These are phyloP conservation scores for Rubia yunnanensis DNA, from an alignment of 257 asterid genomes.

Conservation along the genomic window DNA sequence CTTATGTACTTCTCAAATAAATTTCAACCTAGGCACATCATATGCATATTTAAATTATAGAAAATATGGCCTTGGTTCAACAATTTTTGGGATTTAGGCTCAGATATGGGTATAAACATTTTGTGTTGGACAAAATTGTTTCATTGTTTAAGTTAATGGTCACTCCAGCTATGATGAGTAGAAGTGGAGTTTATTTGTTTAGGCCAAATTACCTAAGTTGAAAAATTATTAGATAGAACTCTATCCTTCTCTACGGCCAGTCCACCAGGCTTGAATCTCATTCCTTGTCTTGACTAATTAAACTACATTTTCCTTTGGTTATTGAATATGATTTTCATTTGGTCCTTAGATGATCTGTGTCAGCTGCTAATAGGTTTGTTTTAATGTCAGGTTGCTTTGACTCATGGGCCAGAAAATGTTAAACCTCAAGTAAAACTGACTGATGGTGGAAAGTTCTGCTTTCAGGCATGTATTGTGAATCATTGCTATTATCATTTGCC, in stretches of 20 bases:
- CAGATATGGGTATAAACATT: not conserved
- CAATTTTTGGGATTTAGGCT: not conserved
- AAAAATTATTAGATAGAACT: no score
- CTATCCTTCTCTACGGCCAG: no score
- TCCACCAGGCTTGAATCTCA: not conserved
- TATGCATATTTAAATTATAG: not conserved
- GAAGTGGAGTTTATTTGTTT: not conserved
- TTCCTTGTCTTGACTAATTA: no score
- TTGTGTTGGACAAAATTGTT: not conserved
- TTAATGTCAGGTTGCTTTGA: constrained; percentile 70
- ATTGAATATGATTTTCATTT: not conserved
- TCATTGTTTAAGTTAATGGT: not conserved
- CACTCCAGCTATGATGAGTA: not conserved
- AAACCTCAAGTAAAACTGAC: constrained; percentile 80
- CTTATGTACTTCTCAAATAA: not conserved
- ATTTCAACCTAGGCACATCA: not conserved
- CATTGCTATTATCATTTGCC: not conserved
- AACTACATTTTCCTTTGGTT: not conserved
- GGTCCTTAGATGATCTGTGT: not conserved
- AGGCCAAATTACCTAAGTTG: no score
- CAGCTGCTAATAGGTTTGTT: not conserved
- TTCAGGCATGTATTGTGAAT: constrained; percentile 48
- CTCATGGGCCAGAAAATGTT: constrained; percentile 90
- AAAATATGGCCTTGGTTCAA: not conserved
- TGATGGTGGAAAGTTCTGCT: constrained; percentile 78